Conservation (phyloP, 2,329 filamentous ascomycete species). For the Fusarium sp. region DNA sequence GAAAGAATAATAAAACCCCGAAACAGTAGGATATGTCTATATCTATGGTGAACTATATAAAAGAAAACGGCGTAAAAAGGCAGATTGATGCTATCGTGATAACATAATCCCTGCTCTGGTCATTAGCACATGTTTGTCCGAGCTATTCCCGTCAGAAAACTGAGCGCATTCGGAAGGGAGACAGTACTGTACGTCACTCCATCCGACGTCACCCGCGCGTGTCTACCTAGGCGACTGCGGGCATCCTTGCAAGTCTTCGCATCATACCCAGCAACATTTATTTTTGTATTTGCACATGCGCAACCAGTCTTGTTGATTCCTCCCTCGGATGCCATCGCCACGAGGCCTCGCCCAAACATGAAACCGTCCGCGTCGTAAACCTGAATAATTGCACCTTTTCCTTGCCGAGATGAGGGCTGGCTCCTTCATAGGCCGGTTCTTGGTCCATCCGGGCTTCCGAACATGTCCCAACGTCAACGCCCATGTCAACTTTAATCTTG, state of each 20-base stretch:
- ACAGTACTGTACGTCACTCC: slow-evolving; percentile 36
- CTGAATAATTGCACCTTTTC: slow-evolving; percentile 26
- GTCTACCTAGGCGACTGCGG: slow-evolving; percentile 28
- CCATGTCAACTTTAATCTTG: slow-evolving; percentile 18
- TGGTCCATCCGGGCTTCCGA: slow-evolving; percentile 57
- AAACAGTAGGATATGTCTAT: too few species aligned
- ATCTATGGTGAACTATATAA: neutral
- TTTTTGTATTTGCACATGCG: slow-evolving; percentile 38
- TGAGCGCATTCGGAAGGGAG: slow-evolving; percentile 1
- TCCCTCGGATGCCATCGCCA: slow-evolving; percentile 31
- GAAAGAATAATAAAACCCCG: too few species aligned
- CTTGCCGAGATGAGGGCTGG: slow-evolving; percentile 63
- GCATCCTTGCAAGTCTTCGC: slow-evolving; percentile 43
- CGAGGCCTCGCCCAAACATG: slow-evolving; percentile 37
- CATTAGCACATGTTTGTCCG: slow-evolving; percentile 48
- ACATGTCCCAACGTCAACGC: slow-evolving; percentile 41
- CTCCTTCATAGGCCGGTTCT: slow-evolving; percentile 61
- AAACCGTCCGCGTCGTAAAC: slow-evolving; percentile 26
- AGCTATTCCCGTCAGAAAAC: slow-evolving; percentile 38
- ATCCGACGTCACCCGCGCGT: slow-evolving; percentile 49
- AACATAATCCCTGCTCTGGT: neutral
- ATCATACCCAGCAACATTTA: slow-evolving; percentile 26
- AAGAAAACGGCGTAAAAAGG: neutral
- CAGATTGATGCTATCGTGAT: too few species aligned
- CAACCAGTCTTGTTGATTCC: slow-evolving; percentile 6